Conservation (phyloP, 768 basidiomycete species). For the Leccinellum rugosiceps region DNA sequence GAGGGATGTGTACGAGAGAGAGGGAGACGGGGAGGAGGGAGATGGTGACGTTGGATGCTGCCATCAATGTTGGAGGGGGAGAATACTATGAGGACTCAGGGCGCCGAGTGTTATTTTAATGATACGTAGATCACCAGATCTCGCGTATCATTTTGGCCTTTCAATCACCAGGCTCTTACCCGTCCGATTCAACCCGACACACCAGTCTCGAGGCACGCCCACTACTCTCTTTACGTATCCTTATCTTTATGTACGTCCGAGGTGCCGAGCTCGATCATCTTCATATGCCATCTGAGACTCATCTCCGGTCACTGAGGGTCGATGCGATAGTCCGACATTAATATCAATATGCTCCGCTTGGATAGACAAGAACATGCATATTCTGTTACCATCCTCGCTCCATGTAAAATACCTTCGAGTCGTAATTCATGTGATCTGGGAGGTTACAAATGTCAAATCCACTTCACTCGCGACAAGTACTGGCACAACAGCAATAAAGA, state of each 20-base stretch:
- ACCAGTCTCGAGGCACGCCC: not conserved
- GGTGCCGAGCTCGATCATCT: not conserved
- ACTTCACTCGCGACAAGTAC: slow-evolving; percentile 4
- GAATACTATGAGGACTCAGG: slow-evolving; percentile 8
- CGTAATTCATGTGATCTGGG: not conserved
- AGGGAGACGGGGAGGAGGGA: slow-evolving; percentile 69
- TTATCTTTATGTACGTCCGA: slow-evolving; percentile 12
- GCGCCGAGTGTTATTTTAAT: slow-evolving; percentile 5
- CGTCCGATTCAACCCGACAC: slow-evolving; percentile 2
- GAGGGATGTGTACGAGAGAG: slow-evolving; percentile 72
- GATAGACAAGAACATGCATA: not conserved
- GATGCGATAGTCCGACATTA: no score
- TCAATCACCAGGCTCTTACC: not conserved
- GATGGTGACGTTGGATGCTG: slow-evolving; percentile 49
- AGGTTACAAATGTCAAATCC: slow-evolving; percentile 3
- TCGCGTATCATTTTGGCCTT: not conserved
- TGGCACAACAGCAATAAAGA: slow-evolving; percentile 36
- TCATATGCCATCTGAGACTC: no score
- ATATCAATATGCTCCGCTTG: not conserved
- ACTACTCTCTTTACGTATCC: not conserved
- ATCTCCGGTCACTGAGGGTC: no score
- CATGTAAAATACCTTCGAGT: not conserved
- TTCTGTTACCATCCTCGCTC: no score
- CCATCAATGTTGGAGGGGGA: slow-evolving; percentile 21
- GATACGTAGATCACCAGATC: not conserved